A percentile compares a stretch with the other conserved stretches of the same genome.
These are phyloP conservation scores for Pleurotus cornucopiae DNA, from an alignment of 768 basidiomycete species.

Conservation along the genomic window DNA sequence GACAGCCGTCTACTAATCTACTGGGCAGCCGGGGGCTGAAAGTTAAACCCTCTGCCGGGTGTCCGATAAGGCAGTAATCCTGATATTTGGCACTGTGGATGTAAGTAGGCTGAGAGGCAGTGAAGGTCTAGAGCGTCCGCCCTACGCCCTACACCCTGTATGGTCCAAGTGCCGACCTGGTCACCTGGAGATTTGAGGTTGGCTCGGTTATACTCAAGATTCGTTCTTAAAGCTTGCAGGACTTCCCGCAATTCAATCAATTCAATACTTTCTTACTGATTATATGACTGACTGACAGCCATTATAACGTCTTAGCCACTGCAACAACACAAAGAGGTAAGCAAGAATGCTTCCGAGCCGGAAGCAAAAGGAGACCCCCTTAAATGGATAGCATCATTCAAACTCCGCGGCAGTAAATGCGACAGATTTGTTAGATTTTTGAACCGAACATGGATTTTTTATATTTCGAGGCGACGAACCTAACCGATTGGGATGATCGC, in stretches of 20 bases:
- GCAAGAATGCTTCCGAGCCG: slow-evolving; percentile 1
- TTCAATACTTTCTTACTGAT: too few species aligned
- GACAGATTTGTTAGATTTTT: background rate
- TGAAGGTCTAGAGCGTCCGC: background rate
- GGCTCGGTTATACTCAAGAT: background rate
- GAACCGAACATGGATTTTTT: background rate
- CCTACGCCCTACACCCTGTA: background rate
- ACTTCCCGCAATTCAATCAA: too few species aligned
- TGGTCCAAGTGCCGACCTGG: background rate
- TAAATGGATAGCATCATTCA: slow-evolving; percentile 1
- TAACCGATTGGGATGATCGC: too few species aligned
- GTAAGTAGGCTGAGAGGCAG: background rate
- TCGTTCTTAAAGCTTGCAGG: too few species aligned
- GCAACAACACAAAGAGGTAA: background rate
- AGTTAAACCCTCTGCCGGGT: background rate
- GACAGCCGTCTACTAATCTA: too few species aligned
- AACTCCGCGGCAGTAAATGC: background rate
- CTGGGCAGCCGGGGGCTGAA: too few species aligned
- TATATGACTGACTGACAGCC: too few species aligned
- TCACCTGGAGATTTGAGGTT: background rate
- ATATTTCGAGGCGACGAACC: too few species aligned
- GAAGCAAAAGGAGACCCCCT: background rate
- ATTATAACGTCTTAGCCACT: too few species aligned
- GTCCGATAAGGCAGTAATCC: background rate
- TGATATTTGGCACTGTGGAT: slow-evolving; percentile 6